These are phyloP conservation scores for Xylaria curta DNA, from an alignment of 495 filamentous ascomycete genomes.

Conservation along the genomic window DNA sequence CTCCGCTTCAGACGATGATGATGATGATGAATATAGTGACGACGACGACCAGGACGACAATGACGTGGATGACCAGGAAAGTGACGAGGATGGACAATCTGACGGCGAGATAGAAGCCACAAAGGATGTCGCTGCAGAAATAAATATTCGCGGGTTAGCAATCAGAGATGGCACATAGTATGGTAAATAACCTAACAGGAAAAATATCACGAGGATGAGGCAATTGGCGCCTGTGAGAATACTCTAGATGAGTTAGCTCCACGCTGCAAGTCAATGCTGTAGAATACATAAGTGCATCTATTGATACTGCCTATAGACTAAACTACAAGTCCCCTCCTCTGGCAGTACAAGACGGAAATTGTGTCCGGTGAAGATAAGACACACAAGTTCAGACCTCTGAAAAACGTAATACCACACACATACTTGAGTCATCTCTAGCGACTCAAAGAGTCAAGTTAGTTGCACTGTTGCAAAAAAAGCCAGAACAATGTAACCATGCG, in stretches of 20 bases:
- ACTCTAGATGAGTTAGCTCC: neutral
- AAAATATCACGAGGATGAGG: neutral
- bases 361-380: conserved; percentile 38
- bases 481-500: conserved; percentile 31
- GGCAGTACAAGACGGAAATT: conserved; percentile 34
- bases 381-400: conserved; percentile 33
- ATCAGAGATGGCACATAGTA: conserved; percentile 31
- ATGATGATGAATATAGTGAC: conserved; percentile 19
- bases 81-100: neutral
- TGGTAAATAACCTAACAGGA: neutral
- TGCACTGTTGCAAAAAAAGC: conserved; percentile 33
- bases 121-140: conserved; percentile 4
- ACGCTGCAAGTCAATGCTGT: neutral
- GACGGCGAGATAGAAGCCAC: neutral
- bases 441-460: conserved; percentile 30
- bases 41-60: conserved; percentile 22
- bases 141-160: conserved; percentile 26
- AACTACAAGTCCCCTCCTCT: conserved; percentile 31
- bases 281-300: conserved; percentile 30
- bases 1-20: conserved; percentile 38
- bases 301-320: conserved; percentile 37
- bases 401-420: conserved; percentile 34
- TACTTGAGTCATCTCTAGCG: conserved; percentile 34
- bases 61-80: conserved; percentile 6
- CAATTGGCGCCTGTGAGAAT: neutral